Evolutionary conservation across 2,329 filamentous ascomycete genomes (phyloP).

Genomic region (Xylariales sp.): DNA sequence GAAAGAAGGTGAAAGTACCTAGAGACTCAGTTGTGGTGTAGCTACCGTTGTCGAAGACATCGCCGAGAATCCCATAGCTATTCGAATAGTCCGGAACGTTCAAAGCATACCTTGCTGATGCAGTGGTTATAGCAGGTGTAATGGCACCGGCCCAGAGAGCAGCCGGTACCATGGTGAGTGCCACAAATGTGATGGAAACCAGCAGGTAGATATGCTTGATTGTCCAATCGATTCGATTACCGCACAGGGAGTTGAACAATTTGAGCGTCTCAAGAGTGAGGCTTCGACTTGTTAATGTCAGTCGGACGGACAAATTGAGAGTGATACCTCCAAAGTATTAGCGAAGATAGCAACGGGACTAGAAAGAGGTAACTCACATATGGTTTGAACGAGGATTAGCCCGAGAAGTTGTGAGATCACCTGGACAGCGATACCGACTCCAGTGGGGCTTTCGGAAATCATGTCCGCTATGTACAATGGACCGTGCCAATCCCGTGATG

Average conservation of each 20-base stretch:
- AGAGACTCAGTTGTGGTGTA: not conserved
- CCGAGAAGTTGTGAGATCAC: not conserved
- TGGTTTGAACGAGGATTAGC: not conserved
- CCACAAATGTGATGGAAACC: not conserved
- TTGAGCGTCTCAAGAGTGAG: not conserved
- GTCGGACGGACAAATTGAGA: not conserved
- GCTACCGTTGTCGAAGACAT: not conserved
- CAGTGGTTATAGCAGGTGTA: not conserved
- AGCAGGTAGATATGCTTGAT: not conserved
- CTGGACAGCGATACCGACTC: not conserved
- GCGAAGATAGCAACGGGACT: too few relatives aligned
- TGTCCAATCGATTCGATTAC: not conserved
- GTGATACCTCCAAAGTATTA: too few relatives aligned
- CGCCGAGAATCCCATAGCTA: not conserved
- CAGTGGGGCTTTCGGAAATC: too few relatives aligned
- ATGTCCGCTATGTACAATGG: too few relatives aligned
- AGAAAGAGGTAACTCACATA: not conserved
- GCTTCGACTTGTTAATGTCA: not conserved
- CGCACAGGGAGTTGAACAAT: not conserved
- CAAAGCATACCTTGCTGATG: not conserved
- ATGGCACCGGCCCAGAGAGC: not conserved
- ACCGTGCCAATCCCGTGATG: too few relatives aligned
- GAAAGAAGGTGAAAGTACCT: not conserved
- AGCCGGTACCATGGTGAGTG: not conserved
- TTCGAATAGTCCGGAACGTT: not conserved